Conservation (phyloP, 2,329 filamentous ascomycete species). For the Ophiostoma ips region DNA sequence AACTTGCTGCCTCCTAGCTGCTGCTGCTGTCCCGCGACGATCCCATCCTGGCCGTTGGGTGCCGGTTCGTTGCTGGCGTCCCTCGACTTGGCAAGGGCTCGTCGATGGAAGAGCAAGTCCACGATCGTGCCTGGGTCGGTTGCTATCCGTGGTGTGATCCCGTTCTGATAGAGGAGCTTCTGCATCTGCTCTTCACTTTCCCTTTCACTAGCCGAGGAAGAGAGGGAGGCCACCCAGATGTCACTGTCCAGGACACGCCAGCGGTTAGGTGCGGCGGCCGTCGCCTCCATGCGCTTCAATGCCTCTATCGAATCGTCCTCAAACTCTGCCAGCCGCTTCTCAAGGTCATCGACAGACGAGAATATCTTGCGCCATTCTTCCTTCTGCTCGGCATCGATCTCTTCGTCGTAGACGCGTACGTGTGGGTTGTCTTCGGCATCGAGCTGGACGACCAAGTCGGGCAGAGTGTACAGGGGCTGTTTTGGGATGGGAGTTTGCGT, state of each 20-base stretch:
- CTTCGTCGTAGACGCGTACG: conserved; percentile 28
- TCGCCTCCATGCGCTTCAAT: conserved; percentile 16
- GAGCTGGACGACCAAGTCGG: conserved; percentile 34
- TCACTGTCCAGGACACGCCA: not conserved
- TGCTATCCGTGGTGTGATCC: too few relatives aligned
- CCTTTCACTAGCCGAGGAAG: not conserved
- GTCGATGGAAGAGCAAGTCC: too few relatives aligned
- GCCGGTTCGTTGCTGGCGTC: too few relatives aligned
- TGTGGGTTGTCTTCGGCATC: conserved; percentile 31
- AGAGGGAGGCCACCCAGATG: not conserved
- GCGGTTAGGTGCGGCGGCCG: not conserved
- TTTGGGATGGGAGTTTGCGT: not conserved
- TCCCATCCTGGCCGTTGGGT: too few relatives aligned
- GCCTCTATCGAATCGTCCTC: conserved; percentile 10
- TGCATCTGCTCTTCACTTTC: too few relatives aligned
- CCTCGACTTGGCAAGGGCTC: too few relatives aligned
- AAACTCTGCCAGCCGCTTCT: too few relatives aligned
- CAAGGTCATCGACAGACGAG: too few relatives aligned
- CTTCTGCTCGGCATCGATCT: conserved; percentile 21
- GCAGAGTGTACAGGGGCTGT: conserved; percentile 23
- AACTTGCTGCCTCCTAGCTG: not conserved
- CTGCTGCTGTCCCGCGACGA: too few relatives aligned
- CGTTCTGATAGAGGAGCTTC: too few relatives aligned
- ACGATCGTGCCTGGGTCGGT: too few relatives aligned
- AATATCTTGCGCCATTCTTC: conserved; percentile 17